Evolutionary conservation across 2,329 filamentous ascomycete species (phyloP), one percentile per base, ranked within the genome.

Genomic region (Penicillium sp.): DNA sequence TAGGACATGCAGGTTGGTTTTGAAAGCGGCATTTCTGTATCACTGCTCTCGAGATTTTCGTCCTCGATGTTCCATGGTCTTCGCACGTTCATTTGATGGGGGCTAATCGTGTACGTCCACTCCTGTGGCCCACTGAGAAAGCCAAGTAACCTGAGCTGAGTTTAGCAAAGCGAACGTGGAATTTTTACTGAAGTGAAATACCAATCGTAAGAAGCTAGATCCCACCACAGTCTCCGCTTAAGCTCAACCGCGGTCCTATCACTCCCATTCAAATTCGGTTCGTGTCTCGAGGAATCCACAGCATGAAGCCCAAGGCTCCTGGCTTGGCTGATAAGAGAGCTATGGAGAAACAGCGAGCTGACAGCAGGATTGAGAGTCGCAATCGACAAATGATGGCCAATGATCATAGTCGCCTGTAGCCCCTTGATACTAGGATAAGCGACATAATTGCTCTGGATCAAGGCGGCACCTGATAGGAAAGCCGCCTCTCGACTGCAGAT

Each of bases 1-100:
- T 77, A 79, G 6, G 74, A 74, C 72, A 76, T 77, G 11, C 63
- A 61, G 0, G 76, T 78, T 8, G 75, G 74, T 13, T 69, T 63
- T 2, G 65, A 63, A 0, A 67, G 45, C 1, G 74, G 68, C 16
- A 57, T 52, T 5, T 63, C 58, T 3, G 7, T 51, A 25, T 53
- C 62, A 20, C 33, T 35, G 7, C n/a, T 44, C 22, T 53, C 53
- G 2, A 79, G 64, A 5, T 73, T 67, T 2, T 66, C 62, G 41
- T 77, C 74, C 22, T 74, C 68, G 11, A 77, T 60, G 45, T 79
- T 78, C 2, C 69, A 61, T 1, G 75, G 76, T 25, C 64, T 55
- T 1, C 70, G 65, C 25, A 77, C 71, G 7, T 65, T 61, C 69
- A 76, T 74, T 9, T 77, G 73, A 2, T 65, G 50, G 3, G 74